A percentile compares a stretch with the other conserved stretches of the same genome.
phyloP scores from a whole-genome alignment of 352 stramenopile species.

The Phytophthora tubulina region DNA sequence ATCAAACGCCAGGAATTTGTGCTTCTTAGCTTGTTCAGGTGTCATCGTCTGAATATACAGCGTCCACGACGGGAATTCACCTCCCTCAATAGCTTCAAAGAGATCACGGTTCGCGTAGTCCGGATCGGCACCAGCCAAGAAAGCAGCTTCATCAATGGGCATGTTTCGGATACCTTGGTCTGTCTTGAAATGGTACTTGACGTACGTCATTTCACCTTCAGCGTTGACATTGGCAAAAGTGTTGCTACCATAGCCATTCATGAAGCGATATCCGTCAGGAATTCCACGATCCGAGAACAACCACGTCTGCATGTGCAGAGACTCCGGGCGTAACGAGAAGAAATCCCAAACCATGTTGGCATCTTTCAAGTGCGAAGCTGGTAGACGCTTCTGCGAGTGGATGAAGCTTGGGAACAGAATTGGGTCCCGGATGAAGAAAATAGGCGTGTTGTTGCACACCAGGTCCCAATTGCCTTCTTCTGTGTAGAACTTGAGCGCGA shows the following conservation, averaged over 20 bases:
- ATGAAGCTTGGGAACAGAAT: conserved; percentile 93
- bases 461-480: conserved; percentile 93
- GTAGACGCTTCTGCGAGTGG: conserved; percentile 91
- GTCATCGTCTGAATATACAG: conserved; percentile 92
- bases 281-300: conserved; percentile 90
- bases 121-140: conserved; percentile 67
- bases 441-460: conserved; percentile 91
- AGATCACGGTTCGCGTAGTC: conserved; percentile 90
- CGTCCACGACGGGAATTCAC: conserved; percentile 79
- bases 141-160: conserved; percentile 65
- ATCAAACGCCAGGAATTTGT: conserved; percentile 86
- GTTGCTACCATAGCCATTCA: conserved; percentile 92
- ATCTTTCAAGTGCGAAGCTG: conserved; percentile 82
- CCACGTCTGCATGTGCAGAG: conserved; percentile 81
- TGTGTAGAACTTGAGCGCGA: conserved; percentile 93
- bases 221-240: conserved; percentile 90
- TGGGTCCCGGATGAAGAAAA: conserved; percentile 93
- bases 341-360: conserved; percentile 91
- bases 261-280: conserved; percentile 83
- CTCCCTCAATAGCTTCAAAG: conserved; percentile 83
- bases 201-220: conserved; percentile 67
- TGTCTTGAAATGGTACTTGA: conserved; percentile 94
- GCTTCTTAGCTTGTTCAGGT: conserved; percentile 61
- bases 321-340: conserved; percentile 85
- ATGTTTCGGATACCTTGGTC: conserved; percentile 88